phyloP scores from a whole-genome alignment of 805 yeast species.

The Metschnikowia similis region DNA sequence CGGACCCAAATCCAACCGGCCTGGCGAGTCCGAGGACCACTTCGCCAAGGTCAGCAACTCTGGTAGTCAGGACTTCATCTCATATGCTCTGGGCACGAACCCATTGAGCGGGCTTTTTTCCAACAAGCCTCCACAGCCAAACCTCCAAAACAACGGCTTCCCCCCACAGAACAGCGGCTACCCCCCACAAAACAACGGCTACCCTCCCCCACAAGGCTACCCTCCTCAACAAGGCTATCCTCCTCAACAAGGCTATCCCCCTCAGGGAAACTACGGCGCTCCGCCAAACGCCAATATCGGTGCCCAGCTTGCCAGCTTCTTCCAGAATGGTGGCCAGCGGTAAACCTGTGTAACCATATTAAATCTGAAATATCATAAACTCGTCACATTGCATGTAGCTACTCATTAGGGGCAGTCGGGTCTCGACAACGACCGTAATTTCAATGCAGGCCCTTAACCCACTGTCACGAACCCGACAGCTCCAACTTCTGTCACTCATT shows the following conservation, averaged over 20 bases:
- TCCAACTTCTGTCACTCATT: background rate
- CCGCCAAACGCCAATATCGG: slow-evolving; percentile 29
- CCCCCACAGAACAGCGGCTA: slow-evolving; percentile 10
- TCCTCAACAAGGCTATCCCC: slow-evolving; percentile 11
- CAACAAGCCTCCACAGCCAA: slow-evolving; percentile 15
- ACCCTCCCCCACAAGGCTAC: slow-evolving; percentile 8
- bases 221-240: slow-evolving; percentile 9
- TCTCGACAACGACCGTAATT: too few species aligned
- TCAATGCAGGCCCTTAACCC: too few species aligned
- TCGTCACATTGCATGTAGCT: too few species aligned
- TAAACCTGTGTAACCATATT: background rate
- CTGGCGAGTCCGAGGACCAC: slow-evolving; percentile 50
- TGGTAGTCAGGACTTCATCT: slow-evolving; percentile 34
- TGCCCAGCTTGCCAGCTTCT: slow-evolving; percentile 37
- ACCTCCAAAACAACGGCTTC: slow-evolving; percentile 5
- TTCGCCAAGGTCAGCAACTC: slow-evolving; percentile 34
- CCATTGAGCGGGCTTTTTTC: slow-evolving; percentile 49
- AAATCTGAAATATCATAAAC: background rate
- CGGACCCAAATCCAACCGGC: slow-evolving; percentile 77
- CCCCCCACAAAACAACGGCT: slow-evolving; percentile 8
- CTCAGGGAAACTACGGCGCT: slow-evolving; percentile 10
- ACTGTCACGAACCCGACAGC: too few species aligned
- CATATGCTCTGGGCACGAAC: slow-evolving; percentile 34
- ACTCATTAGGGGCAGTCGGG: too few species aligned
- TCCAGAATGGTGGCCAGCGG: slow-evolving; percentile 22